Evolutionary conservation across 2,329 filamentous ascomycete species (phyloP), one percentile per base, ranked within the genome.

Genomic region (Achaetomium macrosporum): DNA sequence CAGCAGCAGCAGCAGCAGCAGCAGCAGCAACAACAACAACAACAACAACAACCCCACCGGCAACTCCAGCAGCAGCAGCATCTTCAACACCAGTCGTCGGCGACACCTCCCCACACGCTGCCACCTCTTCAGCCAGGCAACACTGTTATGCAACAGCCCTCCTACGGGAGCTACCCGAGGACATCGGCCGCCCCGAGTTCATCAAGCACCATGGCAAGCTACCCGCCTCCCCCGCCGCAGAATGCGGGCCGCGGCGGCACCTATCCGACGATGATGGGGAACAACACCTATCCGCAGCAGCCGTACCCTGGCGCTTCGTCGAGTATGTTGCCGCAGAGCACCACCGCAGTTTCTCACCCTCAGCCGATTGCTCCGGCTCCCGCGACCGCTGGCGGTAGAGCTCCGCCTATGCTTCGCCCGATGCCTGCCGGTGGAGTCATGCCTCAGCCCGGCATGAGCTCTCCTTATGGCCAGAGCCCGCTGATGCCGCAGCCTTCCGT

Each of bases 361-460:
- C 86, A 89, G 69, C 83, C 85, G 33, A 88, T 90, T 65, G 87
- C 87, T 41, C 86, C 87, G 15, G 87, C 87, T 40, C 85, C 86
- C 40, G 73, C 71, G 45, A 72, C 69, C 55, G 81, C 72, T 65
- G 73, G 75, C 41, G 77, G 79, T 39, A 76, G 79, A 36, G 73
- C 73, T 17, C 81, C 82, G 55, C 81, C 81, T 16, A 76, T 82
- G 12, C 69, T 87, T 61, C 82, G 84, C 49, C 83, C 84, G n/a
- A 84, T 89, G 77, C 85, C 86, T 13, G 79, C 84, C 1, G 81
- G 81, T 61, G 84, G 81, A 44, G 73, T 84, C 53, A 81, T 82
- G 72, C 75, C 77, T 25, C 79, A 82, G 67, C 72, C 74, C 9
- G 77, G 77, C 36, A 73, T 83, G 63, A 71, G 71, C 16, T 81